Evolutionary conservation across 2,329 filamentous ascomycete species (phyloP).

Genomic region (Samsoniella hepiali): DNA sequence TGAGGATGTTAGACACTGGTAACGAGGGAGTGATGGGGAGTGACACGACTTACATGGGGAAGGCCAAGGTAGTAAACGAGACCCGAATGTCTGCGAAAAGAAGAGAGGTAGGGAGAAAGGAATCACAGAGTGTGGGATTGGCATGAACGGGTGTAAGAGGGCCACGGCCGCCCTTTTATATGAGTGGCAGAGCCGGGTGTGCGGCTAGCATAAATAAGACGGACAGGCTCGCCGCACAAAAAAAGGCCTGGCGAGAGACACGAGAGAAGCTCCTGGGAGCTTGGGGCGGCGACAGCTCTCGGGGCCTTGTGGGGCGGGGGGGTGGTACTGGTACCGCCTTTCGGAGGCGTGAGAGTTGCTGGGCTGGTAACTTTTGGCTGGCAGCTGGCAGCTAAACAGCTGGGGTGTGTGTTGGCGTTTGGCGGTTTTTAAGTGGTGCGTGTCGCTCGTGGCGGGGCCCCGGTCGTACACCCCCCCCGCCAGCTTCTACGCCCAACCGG

Average conservation of each 20-base stretch:
- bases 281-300: not conserved
- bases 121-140: not conserved
- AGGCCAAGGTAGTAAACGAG: not conserved
- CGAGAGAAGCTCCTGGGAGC: not conserved
- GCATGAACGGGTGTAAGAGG: not conserved
- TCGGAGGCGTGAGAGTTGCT: not conserved
- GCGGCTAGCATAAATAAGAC: constrained; percentile 1
- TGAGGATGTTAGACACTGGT: not conserved
- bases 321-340: not conserved
- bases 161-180: constrained; percentile 12
- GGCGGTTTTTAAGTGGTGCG: not conserved
- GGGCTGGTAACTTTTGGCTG: not conserved
- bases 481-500: not conserved
- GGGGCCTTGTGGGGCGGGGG: not conserved
- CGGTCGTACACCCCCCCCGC: not conserved
- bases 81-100: not conserved
- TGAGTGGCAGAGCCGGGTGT: constrained; percentile 11
- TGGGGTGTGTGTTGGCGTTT: no score
- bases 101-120: not conserved
- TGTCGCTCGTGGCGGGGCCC: no score
- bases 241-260: not conserved
- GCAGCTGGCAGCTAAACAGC: no score
- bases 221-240: not conserved
- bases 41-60: not conserved
- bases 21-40: not conserved